Evolutionary conservation across 164 flowering plant genomes (phyloP).

Genomic region (Aristolochia contorta): DNA sequence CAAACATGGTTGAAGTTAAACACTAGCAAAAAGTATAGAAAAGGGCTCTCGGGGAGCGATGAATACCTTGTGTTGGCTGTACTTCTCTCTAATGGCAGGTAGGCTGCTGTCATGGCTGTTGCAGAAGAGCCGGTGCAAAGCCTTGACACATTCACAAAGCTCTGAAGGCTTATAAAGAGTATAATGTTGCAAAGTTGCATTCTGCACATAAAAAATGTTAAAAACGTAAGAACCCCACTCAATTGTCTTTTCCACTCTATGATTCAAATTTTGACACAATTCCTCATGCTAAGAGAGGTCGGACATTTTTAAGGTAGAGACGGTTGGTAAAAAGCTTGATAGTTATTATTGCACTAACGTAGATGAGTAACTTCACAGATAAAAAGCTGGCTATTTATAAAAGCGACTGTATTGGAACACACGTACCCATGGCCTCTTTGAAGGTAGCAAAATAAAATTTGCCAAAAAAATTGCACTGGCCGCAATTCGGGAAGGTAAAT

Average conservation of each 20-base stretch:
- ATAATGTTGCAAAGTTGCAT: conserved; percentile 59
- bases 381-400: neutral
- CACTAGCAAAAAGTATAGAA: neutral
- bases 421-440: conserved; percentile 81
- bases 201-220: conserved; percentile 24
- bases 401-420: no score
- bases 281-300: neutral
- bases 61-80: conserved; percentile 78
- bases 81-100: conserved; percentile 78
- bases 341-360: neutral
- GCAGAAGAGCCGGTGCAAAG: conserved; percentile 49
- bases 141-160: conserved; percentile 46
- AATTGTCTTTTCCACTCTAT: neutral
- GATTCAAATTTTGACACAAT: no score
- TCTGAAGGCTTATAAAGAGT: conserved; percentile 60
- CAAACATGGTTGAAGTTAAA: neutral
- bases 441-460: conserved; percentile 49
- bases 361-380: neutral
- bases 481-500: conserved; percentile 75
- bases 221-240: neutral
- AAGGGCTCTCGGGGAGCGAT: neutral
- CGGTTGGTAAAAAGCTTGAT: neutral
- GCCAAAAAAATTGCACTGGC: conserved; percentile 88
- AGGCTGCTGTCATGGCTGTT: conserved; percentile 35
- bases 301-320: neutral